A percentile compares a stretch with the other conserved stretches of the same genome.
phyloP scores from a whole-genome alignment of 805 yeast genomes.

The Ogataea henricii region DNA sequence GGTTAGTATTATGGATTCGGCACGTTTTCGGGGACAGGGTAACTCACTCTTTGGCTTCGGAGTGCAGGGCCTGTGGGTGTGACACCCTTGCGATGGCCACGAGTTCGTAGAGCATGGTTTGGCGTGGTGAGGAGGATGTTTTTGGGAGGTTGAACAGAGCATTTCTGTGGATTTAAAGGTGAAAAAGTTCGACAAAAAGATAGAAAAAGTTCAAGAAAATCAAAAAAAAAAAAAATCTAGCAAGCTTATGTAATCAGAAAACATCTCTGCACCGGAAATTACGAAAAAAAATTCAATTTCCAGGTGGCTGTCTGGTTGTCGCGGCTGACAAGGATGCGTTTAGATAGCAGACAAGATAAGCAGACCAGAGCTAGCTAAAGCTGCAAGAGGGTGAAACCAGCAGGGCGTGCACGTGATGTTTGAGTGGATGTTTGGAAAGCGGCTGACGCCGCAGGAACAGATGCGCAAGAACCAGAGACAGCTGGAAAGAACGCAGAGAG shows the following conservation, averaged over 20 bases:
- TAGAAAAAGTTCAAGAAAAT: background rate
- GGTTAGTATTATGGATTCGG: background rate
- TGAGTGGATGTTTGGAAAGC: constrained; percentile 96
- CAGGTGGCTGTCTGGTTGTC: constrained; percentile 7
- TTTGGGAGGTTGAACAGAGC: background rate
- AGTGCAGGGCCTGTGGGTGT: constrained; percentile 51
- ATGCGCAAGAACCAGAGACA: constrained; percentile 95
- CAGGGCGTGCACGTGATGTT: constrained; percentile 40
- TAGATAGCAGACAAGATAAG: constrained; percentile 3
- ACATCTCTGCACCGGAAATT: constrained; percentile 6
- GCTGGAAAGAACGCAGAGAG: constrained; percentile 91
- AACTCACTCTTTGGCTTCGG: constrained; percentile 62
- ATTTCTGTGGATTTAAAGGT: background rate
- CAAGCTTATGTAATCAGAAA: too few species aligned
- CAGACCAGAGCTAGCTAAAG: too few species aligned
- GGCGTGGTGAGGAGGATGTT: background rate
- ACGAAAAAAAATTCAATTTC: background rate
- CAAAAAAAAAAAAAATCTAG: background rate
- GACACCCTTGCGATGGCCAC: constrained; percentile 85
- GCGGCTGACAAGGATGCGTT: background rate
- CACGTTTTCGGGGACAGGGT: background rate
- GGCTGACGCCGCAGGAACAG: constrained; percentile 91
- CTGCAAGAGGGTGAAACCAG: too few species aligned
- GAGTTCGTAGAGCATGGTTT: constrained; percentile 80
- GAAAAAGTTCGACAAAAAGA: constrained; percentile 1